Conservation (phyloP, 139 green algal genomes). For the Nannochloris sp. region DNA sequence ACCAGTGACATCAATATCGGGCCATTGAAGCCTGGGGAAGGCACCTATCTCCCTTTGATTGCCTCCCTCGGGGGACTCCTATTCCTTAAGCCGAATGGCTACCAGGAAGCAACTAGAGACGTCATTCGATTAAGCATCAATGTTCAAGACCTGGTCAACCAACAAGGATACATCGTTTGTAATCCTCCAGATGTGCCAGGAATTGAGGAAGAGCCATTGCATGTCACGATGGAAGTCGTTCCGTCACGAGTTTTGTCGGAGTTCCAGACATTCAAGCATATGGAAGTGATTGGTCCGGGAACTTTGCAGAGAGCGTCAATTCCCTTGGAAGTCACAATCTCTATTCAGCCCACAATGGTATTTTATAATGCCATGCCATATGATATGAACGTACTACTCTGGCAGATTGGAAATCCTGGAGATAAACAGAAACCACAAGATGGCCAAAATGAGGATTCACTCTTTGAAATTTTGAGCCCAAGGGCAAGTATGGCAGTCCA, state of each 20-base stretch:
- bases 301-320: conserved; percentile 39
- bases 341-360: conserved; percentile 53
- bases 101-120: conserved; percentile 48
- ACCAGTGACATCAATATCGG: conserved; percentile 26
- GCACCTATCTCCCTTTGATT: conserved; percentile 59
- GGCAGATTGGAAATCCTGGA: conserved; percentile 26
- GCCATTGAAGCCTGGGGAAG: conserved; percentile 40
- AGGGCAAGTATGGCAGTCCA: neutral
- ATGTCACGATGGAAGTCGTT: conserved; percentile 33
- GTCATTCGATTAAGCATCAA: conserved; percentile 47
- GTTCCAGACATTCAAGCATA: conserved; percentile 57
- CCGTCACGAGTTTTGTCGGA: conserved; percentile 41
- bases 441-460: neutral
- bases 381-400: conserved; percentile 43
- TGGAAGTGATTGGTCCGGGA: conserved; percentile 38
- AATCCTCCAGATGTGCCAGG: conserved; percentile 17
- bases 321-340: conserved; percentile 59
- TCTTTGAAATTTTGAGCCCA: conserved; percentile 2
- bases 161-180: conserved; percentile 61
- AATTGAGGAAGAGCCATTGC: conserved; percentile 23
- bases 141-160: conserved; percentile 38
- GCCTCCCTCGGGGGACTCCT: conserved; percentile 58
- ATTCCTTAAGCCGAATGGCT: conserved; percentile 47
- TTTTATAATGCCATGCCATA: conserved; percentile 71
- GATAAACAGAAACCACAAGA: neutral